A percentile compares a stretch with the other conserved stretches of the same genome.
phyloP scores from a whole-genome alignment of 768 basidiomycete species.

The Suillus sp. region DNA sequence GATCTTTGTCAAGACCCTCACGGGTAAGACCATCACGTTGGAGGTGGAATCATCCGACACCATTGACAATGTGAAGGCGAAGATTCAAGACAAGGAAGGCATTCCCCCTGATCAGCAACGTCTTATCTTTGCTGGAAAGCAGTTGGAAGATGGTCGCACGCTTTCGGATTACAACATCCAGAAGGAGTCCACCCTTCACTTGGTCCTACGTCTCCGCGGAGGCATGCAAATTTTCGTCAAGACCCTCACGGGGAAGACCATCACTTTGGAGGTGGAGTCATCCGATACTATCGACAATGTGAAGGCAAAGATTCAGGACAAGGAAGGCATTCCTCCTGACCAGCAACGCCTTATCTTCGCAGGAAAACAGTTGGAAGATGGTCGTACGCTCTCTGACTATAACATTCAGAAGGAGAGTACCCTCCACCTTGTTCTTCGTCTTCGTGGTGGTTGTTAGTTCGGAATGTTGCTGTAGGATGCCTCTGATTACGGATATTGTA shows the following conservation, averaged over 20 bases:
- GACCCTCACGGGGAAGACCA: slow-evolving; percentile 76
- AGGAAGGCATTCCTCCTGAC: slow-evolving; percentile 79
- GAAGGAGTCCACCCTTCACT: slow-evolving; percentile 78
- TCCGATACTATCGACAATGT: slow-evolving; percentile 79
- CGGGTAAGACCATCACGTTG: slow-evolving; percentile 90
- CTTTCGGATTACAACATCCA: slow-evolving; percentile 81
- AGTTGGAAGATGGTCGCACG: slow-evolving; percentile 92
- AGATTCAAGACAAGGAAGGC: slow-evolving; percentile 83
- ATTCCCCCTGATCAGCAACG: slow-evolving; percentile 87
- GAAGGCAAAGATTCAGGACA: slow-evolving; percentile 78
- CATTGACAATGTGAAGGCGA: slow-evolving; percentile 87
- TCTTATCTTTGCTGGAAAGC: slow-evolving; percentile 92
- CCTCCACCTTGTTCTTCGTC: slow-evolving; percentile 68
- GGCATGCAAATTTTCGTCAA: slow-evolving; percentile 76
- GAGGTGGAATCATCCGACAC: slow-evolving; percentile 94
- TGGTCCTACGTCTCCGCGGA: slow-evolving; percentile 74
- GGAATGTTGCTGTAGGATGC: neutral
- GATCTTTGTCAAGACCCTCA: slow-evolving; percentile 86
- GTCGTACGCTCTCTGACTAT: slow-evolving; percentile 76
- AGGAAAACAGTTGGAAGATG: slow-evolving; percentile 79
- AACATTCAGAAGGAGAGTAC: slow-evolving; percentile 79
- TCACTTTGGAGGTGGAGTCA: slow-evolving; percentile 75
- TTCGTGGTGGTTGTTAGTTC: slow-evolving; percentile 70
- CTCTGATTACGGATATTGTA: slow-evolving; percentile 4
- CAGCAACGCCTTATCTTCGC: slow-evolving; percentile 82